Base-by-base conservation (phyloP, 2,329 filamentous ascomycete genomes). In the Karstenula rhodostoma region DNA sequence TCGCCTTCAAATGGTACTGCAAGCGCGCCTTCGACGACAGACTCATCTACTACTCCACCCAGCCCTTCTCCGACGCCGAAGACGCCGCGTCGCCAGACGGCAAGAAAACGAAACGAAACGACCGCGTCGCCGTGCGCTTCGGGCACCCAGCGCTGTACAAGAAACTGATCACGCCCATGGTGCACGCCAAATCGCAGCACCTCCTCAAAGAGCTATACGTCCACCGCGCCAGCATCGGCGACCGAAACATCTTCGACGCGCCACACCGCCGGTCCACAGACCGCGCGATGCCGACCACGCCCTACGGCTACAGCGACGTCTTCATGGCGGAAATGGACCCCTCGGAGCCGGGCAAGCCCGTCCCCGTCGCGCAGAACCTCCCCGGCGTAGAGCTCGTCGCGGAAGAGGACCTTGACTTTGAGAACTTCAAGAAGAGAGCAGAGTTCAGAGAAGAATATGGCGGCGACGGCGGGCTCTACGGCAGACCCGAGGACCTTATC, bases 91-190 rank as follows among this genome's bases (percentile, higher is more conserved):
- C 66, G 49, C 33, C 72, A 4, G 74, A 78, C 53, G 61, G 62
- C 62, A 22, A 61, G 8, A 70, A 68, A 46, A 50, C 58, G 69
- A 80, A 62, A 62, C 73, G 62, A 72, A 79, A 67, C 70, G 93
- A 90, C 77, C 90, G 86, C 72, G 85, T 93, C 59, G 89, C 85
- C 60, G 88, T 88, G 19, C 85, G 90, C 27, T 99, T 97, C 74
- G 94, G 94, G 1, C 93, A 98, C 76, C 95, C 94, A 0, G 93
- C 92, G 2, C 83, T 98, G 17, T 97, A 94, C 82, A 92, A 90
- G 77, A 69, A 68, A 22, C 62, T 77, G 9, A 70, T 77, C 13
- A 75, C 72, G 1, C 94, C 94, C 1, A 97, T 98, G 93, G 94
- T 97, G 7, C 91, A 96, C 70, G 90, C 91, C 43, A 96, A 91